These are phyloP conservation scores for Combretum micranthum DNA, from an alignment of 345 rosid species.

Conservation along the genomic window DNA sequence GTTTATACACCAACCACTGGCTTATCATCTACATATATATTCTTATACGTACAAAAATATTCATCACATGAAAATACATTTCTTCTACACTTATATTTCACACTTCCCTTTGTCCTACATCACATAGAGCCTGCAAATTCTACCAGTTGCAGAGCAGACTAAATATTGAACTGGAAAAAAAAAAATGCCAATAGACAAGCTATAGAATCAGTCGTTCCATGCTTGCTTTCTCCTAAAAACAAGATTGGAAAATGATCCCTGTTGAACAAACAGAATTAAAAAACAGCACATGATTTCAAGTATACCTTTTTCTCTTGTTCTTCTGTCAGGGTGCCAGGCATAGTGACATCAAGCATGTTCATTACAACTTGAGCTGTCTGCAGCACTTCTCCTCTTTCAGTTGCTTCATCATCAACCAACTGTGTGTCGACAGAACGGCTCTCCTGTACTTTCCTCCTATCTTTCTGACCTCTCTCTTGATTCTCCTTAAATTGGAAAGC, in stretches of 20 bases:
- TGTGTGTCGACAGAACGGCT: constrained; percentile 33
- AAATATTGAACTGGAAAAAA: neutral
- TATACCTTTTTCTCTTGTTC: constrained; percentile 74
- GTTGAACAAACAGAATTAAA: constrained; percentile 3
- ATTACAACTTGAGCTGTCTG: constrained; percentile 70
- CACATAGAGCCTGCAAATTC: too few relatives aligned
- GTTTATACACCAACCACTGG: too few relatives aligned
- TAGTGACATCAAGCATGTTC: constrained; percentile 76
- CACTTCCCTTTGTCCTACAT: too few relatives aligned
- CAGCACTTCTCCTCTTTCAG: constrained; percentile 55
- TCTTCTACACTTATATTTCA: too few relatives aligned
- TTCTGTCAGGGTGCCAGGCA: constrained; percentile 65
- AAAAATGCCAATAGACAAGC: neutral
- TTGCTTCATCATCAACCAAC: constrained; percentile 28
- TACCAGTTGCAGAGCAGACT: too few relatives aligned
- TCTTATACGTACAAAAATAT: too few relatives aligned
- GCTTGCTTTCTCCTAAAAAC: too few relatives aligned
- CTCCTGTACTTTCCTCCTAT: constrained; percentile 22
- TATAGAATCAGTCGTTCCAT: too few relatives aligned
- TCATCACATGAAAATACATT: too few relatives aligned
- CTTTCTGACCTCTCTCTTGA: constrained; percentile 21
- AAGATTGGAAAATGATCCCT: too few relatives aligned
- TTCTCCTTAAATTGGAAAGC: constrained; percentile 23
- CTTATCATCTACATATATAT: too few relatives aligned
- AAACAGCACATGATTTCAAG: neutral